Conservation (phyloP, 441 rosid genomes). For the Flueggea neowawraea region DNA sequence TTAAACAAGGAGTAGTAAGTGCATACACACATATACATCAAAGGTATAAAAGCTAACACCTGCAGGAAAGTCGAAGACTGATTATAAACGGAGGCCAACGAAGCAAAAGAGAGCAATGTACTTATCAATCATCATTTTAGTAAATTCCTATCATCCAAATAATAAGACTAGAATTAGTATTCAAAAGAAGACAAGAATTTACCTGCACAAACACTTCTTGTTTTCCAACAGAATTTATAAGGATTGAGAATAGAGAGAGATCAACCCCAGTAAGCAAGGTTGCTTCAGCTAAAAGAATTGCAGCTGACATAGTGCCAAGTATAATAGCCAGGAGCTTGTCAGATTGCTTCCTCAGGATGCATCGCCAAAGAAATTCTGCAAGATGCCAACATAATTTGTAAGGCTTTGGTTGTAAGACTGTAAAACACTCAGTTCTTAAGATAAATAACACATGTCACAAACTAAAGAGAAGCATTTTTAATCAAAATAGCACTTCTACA, state of each 20-base stretch:
- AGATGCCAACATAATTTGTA: conserved; percentile 14
- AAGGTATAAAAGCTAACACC: conserved; percentile 92
- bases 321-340: conserved; percentile 66
- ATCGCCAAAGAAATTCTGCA: conserved; percentile 94
- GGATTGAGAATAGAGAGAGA: conserved; percentile 91
- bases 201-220: conserved; percentile 93
- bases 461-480: not conserved
- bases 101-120: conserved; percentile 6
- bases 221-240: conserved; percentile 72
- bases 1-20: conserved; percentile 95
- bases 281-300: conserved; percentile 98
- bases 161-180: conserved; percentile 4
- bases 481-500: not conserved
- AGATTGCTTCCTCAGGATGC: conserved; percentile 66
- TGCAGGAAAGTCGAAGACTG: conserved; percentile 31
- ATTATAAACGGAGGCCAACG: conserved; percentile 1
- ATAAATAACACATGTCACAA: not conserved
- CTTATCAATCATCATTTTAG: not conserved
- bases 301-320: conserved; percentile 85
- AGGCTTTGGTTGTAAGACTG: conserved; percentile 8
- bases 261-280: conserved; percentile 76
- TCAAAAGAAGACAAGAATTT: conserved; percentile 4
- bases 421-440: not conserved
- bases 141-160: not conserved
- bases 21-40: conserved; percentile 98